phyloP scores from a whole-genome alignment of 345 rosid genomes.

The Erucastrum elatum region DNA sequence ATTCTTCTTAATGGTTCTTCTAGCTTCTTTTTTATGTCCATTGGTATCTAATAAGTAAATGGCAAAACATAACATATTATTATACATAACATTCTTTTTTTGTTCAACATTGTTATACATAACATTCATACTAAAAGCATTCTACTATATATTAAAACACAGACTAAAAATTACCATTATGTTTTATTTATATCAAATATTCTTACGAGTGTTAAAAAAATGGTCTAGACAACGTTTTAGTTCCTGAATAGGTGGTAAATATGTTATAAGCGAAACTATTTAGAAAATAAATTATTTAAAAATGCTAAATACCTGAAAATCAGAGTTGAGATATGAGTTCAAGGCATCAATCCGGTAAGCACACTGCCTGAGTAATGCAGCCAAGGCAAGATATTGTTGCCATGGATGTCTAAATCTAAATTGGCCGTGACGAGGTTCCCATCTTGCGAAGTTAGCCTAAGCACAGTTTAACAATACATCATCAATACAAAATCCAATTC shows the following conservation, averaged over 20 bases:
- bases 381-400: constrained; percentile 62
- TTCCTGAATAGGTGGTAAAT: background rate
- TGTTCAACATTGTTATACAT: background rate
- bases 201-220: background rate
- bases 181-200: background rate
- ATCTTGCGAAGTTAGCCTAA: constrained; percentile 81
- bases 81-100: constrained; percentile 6
- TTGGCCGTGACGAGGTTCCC: constrained; percentile 96
- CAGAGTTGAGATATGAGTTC: constrained; percentile 49
- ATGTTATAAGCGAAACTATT: background rate
- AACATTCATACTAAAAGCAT: constrained; percentile 5
- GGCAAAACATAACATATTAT: background rate
- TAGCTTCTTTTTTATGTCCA: constrained; percentile 41
- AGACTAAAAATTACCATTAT: background rate
- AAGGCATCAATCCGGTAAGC: constrained; percentile 70
- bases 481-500: background rate
- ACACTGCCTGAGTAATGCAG: constrained; percentile 63
- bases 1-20: constrained; percentile 51
- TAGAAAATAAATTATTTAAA: background rate
- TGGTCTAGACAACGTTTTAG: background rate
- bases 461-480: background rate
- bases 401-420: constrained; percentile 81
- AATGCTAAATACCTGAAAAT: constrained; percentile 44
- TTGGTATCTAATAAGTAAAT: constrained; percentile 40
- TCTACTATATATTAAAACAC: background rate